These are phyloP conservation scores for Aegilops tauschii DNA, from an alignment of 176 grass and related monocot genomes.

Conservation along the genomic window DNA sequence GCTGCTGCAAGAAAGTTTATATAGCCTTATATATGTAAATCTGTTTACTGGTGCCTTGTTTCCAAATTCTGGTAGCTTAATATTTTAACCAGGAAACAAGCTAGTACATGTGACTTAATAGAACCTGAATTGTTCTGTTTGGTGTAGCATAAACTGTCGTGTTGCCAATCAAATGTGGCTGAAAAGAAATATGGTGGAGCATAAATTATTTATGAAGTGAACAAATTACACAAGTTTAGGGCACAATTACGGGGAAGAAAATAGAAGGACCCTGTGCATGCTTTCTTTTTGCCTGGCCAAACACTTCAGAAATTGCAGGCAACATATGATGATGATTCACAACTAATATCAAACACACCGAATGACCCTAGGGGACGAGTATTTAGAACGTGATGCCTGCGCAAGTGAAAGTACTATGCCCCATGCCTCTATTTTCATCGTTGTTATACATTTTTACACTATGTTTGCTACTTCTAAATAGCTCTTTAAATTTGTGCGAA, in stretches of 20 bases:
- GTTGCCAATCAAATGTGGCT: not conserved
- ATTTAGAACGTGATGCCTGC: too few relatives aligned
- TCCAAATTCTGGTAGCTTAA: not conserved
- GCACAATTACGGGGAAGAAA: not conserved
- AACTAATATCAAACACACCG: not conserved
- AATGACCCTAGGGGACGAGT: too few relatives aligned
- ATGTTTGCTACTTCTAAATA: too few relatives aligned
- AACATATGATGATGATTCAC: not conserved
- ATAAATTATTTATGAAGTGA: not conserved
- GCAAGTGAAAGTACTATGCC: too few relatives aligned
- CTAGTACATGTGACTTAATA: not conserved
- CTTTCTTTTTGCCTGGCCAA: not conserved
- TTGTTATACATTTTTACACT: too few relatives aligned
- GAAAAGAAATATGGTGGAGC: not conserved
- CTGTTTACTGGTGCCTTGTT: slow-evolving; percentile 19
- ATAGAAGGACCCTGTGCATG: not conserved
- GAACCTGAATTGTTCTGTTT: not conserved
- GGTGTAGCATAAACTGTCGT: not conserved
- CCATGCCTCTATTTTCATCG: too few relatives aligned
- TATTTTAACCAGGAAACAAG: slow-evolving; percentile 24
- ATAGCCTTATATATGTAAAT: slow-evolving; percentile 44
- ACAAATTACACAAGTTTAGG: not conserved
- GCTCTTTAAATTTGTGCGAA: too few relatives aligned
- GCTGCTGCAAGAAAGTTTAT: slow-evolving; percentile 14
- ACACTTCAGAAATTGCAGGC: not conserved